Base-by-base conservation (phyloP, 2,329 filamentous ascomycete genomes). In the Cytospora mali region DNA sequence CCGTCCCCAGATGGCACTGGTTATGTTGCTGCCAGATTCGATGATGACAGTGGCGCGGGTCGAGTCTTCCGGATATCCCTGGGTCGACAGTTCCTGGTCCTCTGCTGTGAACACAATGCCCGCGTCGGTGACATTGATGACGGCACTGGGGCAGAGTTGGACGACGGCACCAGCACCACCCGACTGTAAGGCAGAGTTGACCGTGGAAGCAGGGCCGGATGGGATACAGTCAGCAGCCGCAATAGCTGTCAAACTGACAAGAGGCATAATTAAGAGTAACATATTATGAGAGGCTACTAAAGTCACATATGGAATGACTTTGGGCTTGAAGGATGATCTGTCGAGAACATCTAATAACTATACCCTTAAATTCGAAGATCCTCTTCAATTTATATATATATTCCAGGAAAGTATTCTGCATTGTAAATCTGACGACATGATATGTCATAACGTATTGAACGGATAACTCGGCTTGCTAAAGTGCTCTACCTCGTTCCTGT, bases 81-180 rank as follows among this genome's bases (percentile, higher is more conserved):
- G 53, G 5, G 70, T 71, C 5, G 68, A 71, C 29, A 71, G 65
- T 51, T 71, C 70, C 62, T 71, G 70, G 54, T 64, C 59, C 18
- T 66, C 67, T 6, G 68, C 68, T 18, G 68, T 68, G 62, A 69
- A 70, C 28, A 28, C 56, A 28, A 70, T 69, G 23, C 51, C 39
- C 9, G 62, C 51, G 18, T 59, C 57, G 1, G 66, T 62, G 49
- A 69, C 63, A 29, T 56, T 56, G 50, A 69, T 68, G 25, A 61
- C 21, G 5, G 66, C 66, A 49, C 66, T 61, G 13, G 64, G 52
- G 50, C 68, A 69, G 3, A 69, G 66, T 54, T 68, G 66, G 29
- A 69, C 66, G 7, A 68, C 62, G 13, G 68, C 49, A 3, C 66
- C 66, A 4, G 57, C 29, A 27, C 68, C 68, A 21, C 68, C 68